These are phyloP conservation scores for Cryptococcus hybrid DNA, from an alignment of 1,284 basidiomycete genomes.

Conservation along the genomic window DNA sequence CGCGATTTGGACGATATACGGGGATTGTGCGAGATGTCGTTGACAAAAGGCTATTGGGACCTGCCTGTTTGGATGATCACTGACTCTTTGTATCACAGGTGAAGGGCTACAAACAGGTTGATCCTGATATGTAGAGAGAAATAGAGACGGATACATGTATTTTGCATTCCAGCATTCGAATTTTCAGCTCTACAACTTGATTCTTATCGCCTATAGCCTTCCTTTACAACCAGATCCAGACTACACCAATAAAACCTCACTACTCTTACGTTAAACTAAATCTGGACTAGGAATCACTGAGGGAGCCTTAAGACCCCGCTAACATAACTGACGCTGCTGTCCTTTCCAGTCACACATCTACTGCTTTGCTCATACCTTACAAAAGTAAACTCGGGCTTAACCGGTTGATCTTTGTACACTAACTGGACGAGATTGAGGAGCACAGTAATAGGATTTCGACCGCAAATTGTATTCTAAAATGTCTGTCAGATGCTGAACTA, in stretches of 20 bases:
- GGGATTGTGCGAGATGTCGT: not conserved
- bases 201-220: not conserved
- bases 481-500: not conserved
- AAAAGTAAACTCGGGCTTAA: conserved; percentile 57
- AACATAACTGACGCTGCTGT: conserved; percentile 94
- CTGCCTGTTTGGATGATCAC: too few species aligned
- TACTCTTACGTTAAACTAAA: not conserved
- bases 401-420: conserved; percentile 53
- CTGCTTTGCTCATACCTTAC: conserved; percentile 92
- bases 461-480: conserved; percentile 88
- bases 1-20: not conserved
- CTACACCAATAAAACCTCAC: not conserved
- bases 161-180: not conserved
- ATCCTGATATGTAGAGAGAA: conserved; percentile 14
- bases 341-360: conserved; percentile 62
- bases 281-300: conserved; percentile 1
- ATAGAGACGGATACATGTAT: not conserved
- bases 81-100: conserved; percentile 46
- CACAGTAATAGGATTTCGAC: conserved; percentile 91
- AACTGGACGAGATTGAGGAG: conserved; percentile 71
- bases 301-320: conserved; percentile 57
- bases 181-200: not conserved
- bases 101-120: conserved; percentile 55
- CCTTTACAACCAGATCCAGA: not conserved
- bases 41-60: too few species aligned